These are phyloP conservation scores for Penicillium coprophilum DNA, from an alignment of 495 filamentous ascomycete species.

Conservation along the genomic window DNA sequence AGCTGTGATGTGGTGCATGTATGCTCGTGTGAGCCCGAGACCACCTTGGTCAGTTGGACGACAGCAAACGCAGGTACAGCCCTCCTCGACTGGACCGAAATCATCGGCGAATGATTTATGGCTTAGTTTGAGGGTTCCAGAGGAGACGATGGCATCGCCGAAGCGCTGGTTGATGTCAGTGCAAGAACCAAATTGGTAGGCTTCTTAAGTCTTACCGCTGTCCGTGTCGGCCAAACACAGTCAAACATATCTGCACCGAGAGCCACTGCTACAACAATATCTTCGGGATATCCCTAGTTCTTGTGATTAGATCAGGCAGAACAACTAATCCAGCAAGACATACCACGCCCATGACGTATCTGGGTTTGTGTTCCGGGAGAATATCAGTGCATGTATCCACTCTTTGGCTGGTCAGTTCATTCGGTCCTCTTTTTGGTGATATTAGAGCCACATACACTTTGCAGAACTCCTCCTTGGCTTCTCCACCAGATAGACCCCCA, in stretches of 20 bases:
- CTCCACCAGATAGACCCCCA: constrained; percentile 86
- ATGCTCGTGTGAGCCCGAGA: constrained; percentile 82
- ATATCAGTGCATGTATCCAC: constrained; percentile 83
- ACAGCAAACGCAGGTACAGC: constrained; percentile 79
- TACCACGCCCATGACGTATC: constrained; percentile 98
- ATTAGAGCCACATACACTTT: constrained; percentile 47
- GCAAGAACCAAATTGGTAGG: neutral
- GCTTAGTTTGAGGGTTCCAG: constrained; percentile 79
- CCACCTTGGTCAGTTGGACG: constrained; percentile 64
- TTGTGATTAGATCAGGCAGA: constrained; percentile 15
- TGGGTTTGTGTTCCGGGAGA: constrained; percentile 84
- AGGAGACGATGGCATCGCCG: constrained; percentile 84
- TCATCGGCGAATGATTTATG: constrained; percentile 73
- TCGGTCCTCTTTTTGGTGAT: neutral
- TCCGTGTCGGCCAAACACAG: constrained; percentile 97
- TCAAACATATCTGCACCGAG: constrained; percentile 99
- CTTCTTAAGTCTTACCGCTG: constrained; percentile 56
- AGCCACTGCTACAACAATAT: constrained; percentile 86
- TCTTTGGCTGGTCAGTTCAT: constrained; percentile 38
- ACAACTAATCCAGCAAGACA: constrained; percentile 16
- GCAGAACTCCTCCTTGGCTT: constrained; percentile 66
- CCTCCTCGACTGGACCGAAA: constrained; percentile 78
- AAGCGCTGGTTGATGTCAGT: constrained; percentile 55
- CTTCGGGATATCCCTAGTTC: constrained; percentile 81
- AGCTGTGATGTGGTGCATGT: constrained; percentile 83